Percentiles rank a stretch among this genome's conserved stretches.
Evolutionary conservation across 2,329 filamentous ascomycete genomes (phyloP).

Genomic region (Tolypocladium amazonense): DNA sequence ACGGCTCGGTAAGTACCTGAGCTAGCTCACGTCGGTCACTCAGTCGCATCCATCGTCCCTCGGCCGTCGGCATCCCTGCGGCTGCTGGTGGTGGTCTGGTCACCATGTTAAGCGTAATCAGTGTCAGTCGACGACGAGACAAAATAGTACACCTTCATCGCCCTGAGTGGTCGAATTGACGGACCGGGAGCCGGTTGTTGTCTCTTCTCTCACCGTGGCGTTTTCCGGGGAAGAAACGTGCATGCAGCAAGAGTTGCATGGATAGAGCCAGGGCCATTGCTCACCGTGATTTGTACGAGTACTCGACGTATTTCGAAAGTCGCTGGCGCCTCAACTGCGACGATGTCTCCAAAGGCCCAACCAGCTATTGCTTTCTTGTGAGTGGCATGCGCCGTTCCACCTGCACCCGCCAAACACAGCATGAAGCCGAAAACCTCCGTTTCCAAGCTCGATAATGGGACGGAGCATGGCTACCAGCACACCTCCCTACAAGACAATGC

Average conservation of each 20-base stretch:
- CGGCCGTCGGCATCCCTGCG: background rate
- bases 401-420: background rate
- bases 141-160: background rate
- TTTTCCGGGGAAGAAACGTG: slow-evolving; percentile 10
- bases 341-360: background rate
- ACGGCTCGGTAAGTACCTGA: too few species aligned
- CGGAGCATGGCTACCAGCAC: background rate
- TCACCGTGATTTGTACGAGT: background rate
- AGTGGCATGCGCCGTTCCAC: background rate
- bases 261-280: background rate
- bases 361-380: background rate
- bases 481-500: background rate
- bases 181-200: slow-evolving; percentile 8
- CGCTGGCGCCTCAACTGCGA: background rate
- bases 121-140: background rate
- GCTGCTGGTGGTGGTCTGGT: background rate
- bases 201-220: slow-evolving; percentile 17
- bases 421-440: too few species aligned
- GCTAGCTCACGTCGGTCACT: too few species aligned
- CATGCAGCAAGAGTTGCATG: slow-evolving; percentile 5
- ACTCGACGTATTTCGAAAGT: background rate
- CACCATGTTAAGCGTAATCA: too few species aligned
- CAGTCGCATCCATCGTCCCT: background rate
- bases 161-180: background rate
- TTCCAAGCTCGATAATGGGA: background rate